A percentile compares a stretch with the other conserved stretches of the same genome.
These are phyloP conservation scores for Colletotrichum destructivum DNA, from an alignment of 2,329 filamentous ascomycete genomes.

Conservation along the genomic window DNA sequence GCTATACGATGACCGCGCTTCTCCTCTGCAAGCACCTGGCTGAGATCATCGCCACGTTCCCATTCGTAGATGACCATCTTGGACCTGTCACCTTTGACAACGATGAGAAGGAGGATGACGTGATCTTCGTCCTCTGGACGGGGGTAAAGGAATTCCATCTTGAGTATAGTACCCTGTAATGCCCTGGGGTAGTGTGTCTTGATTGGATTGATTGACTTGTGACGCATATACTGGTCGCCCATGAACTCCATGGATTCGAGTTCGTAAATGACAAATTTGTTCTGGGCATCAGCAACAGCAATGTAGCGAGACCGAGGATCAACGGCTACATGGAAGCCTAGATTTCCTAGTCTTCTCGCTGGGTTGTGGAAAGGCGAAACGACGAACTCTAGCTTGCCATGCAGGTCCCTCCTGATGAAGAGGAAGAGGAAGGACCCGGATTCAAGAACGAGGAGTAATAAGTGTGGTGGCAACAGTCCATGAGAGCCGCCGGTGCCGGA, in stretches of 20 bases:
- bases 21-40: conserved; percentile 60
- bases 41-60: conserved; percentile 67
- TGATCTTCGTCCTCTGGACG: conserved; percentile 75
- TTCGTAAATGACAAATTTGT: conserved; percentile 80
- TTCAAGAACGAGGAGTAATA: conserved; percentile 83
- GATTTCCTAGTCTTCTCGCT: conserved; percentile 65
- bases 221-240: conserved; percentile 62
- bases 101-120: conserved; percentile 82
- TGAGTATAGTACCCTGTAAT: conserved; percentile 82
- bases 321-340: conserved; percentile 78
- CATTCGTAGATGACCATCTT: conserved; percentile 74
- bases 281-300: conserved; percentile 80
- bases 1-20: conserved; percentile 67
- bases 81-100: conserved; percentile 64
- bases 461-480: conserved; percentile 77
- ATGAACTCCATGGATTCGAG: conserved; percentile 71
- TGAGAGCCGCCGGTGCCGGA: conserved; percentile 25
- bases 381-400: conserved; percentile 71
- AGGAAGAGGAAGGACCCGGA: conserved; percentile 83
- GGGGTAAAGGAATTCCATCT: conserved; percentile 89
- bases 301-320: conserved; percentile 81
- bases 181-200: conserved; percentile 58
- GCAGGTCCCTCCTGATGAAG: conserved; percentile 68
- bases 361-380: conserved; percentile 72
- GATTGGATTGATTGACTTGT: conserved; percentile 71